phyloP scores from a whole-genome alignment of 257 asterid genomes.

The Solanum pimpinellifolium region DNA sequence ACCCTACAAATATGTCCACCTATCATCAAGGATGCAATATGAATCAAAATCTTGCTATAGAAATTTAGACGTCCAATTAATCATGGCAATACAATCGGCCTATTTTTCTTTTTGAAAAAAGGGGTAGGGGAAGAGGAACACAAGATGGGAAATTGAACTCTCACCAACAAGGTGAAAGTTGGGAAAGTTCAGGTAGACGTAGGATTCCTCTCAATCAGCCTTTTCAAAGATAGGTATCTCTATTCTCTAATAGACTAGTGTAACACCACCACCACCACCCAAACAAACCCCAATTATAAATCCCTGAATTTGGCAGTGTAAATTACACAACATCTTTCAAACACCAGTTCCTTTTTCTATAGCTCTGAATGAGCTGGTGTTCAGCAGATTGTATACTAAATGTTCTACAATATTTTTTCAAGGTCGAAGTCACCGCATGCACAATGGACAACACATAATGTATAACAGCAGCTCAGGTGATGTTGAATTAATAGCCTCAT shows the following conservation, averaged over 20 bases:
- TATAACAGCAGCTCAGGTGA: neutral
- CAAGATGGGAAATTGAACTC: neutral
- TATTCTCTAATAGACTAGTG: neutral
- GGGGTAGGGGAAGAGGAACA: neutral
- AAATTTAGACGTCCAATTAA: neutral
- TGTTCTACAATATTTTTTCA: neutral
- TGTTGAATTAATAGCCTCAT: neutral
- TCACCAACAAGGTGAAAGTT: neutral
- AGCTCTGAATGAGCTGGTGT: neutral
- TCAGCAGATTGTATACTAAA: neutral
- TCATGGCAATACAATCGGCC: neutral
- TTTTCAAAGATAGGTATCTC: neutral
- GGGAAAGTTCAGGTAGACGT: neutral
- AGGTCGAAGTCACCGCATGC: neutral
- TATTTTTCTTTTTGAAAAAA: neutral
- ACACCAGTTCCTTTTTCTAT: neutral
- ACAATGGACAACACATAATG: neutral
- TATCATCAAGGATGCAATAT: neutral
- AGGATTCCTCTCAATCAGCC: neutral
- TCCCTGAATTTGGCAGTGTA: neutral
- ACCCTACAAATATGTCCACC: conserved; percentile 43
- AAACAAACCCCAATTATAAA: neutral
- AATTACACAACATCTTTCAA: neutral
- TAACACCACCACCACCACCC: neutral
- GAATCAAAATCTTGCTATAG: neutral